These are phyloP conservation scores for Hyphopichia fennica DNA, from an alignment of 1,139 yeast species.

Conservation along the genomic window DNA sequence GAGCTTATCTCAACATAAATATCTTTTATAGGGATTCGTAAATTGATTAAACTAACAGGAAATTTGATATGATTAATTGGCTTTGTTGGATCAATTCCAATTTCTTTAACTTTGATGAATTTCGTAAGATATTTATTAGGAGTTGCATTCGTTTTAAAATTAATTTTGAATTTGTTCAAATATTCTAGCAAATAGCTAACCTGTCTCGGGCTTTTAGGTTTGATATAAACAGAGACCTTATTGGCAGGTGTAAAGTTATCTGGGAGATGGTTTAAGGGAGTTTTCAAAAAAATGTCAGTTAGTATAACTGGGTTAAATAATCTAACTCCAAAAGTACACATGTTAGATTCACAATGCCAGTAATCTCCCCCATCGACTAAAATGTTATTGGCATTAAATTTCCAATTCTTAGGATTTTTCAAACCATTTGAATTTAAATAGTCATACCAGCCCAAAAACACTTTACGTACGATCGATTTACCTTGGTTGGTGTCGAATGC, in stretches of 20 bases:
- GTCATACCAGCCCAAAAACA: slow-evolving; percentile 45
- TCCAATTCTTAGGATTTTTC: slow-evolving; percentile 24
- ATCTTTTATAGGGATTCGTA: slow-evolving; percentile 34
- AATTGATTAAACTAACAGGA: slow-evolving; percentile 36
- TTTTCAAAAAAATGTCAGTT: slow-evolving; percentile 35
- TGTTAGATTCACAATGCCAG: slow-evolving; percentile 34
- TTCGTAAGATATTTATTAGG: slow-evolving; percentile 27
- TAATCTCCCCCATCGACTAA: slow-evolving; percentile 33
- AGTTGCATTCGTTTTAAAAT: slow-evolving; percentile 4
- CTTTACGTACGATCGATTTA: slow-evolving; percentile 21
- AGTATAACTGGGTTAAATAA: slow-evolving; percentile 32
- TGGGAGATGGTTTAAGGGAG: slow-evolving; percentile 7
- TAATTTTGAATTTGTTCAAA: slow-evolving; percentile 16
- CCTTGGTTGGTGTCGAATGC: slow-evolving; percentile 6
- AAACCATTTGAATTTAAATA: slow-evolving; percentile 24
- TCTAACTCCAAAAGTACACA: slow-evolving; percentile 38
- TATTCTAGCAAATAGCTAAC: slow-evolving; percentile 16
- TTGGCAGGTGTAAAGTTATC: slow-evolving; percentile 8
- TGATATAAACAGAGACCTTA: slow-evolving; percentile 5
- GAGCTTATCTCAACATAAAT: slow-evolving; percentile 34
- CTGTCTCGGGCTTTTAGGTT: slow-evolving; percentile 11
- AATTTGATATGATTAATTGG: slow-evolving; percentile 30
- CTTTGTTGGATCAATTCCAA: slow-evolving; percentile 12
- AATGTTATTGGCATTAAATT: slow-evolving; percentile 41
- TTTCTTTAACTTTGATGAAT: slow-evolving; percentile 34